Conservation (phyloP, 805 yeast genomes). For the Ogataea saltuana region DNA sequence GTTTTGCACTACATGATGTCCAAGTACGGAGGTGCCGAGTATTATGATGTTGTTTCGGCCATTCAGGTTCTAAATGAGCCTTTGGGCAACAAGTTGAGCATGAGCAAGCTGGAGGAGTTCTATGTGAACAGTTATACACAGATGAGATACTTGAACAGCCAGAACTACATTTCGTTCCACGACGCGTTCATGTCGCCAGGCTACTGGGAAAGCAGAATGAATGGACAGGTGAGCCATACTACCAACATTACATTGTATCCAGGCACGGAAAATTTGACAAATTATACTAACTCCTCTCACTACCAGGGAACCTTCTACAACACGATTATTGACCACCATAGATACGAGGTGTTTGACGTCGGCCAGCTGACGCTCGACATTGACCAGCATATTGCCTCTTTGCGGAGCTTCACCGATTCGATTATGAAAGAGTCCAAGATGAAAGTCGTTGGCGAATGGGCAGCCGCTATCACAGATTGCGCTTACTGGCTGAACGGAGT, state of each 20-base stretch:
- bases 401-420: constrained; percentile 50
- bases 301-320: constrained; percentile 48
- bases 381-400: constrained; percentile 59
- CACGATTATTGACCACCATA: constrained; percentile 84
- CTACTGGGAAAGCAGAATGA: constrained; percentile 54
- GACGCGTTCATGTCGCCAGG: constrained; percentile 63
- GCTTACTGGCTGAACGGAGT: constrained; percentile 70
- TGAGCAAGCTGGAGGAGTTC: constrained; percentile 42
- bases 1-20: constrained; percentile 51
- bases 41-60: constrained; percentile 62
- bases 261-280: constrained; percentile 11
- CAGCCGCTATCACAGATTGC: constrained; percentile 72
- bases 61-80: constrained; percentile 76
- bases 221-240: constrained; percentile 15
- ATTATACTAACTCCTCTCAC: constrained; percentile 7
- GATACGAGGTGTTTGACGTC: constrained; percentile 83
- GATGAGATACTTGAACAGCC: constrained; percentile 40
- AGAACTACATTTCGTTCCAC: constrained; percentile 55
- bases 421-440: constrained; percentile 44
- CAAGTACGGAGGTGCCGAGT: constrained; percentile 51
- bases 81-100: constrained; percentile 51
- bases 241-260: constrained; percentile 13
- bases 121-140: constrained; percentile 44
- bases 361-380: constrained; percentile 56
- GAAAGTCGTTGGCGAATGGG: constrained; percentile 69